These are phyloP conservation scores for Phytophthora pistaciae DNA, from an alignment of 352 stramenopile species.

Conservation along the genomic window DNA sequence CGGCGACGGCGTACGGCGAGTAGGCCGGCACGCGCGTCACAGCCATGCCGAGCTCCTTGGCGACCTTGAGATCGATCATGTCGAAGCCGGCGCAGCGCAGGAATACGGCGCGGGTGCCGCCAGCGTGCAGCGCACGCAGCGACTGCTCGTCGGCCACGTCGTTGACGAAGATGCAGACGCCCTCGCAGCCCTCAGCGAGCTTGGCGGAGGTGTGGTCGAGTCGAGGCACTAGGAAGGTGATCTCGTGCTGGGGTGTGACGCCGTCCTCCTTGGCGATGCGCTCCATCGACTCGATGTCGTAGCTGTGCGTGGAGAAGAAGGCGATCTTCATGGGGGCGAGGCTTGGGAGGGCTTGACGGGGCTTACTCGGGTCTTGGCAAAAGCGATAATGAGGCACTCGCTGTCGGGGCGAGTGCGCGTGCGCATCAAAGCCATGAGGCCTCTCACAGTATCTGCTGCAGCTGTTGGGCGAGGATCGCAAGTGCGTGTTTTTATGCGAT, in stretches of 20 bases:
- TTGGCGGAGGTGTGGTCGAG: conserved; percentile 56
- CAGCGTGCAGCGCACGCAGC: conserved; percentile 54
- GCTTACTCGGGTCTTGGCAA: conserved; percentile 18
- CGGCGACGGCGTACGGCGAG: conserved; percentile 80
- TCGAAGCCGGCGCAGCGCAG: conserved; percentile 85
- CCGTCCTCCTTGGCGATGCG: conserved; percentile 47
- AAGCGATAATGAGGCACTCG: conserved; percentile 23
- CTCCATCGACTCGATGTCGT: conserved; percentile 75
- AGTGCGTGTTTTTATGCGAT: conserved; percentile 27
- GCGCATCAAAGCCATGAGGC: neutral
- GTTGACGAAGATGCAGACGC: conserved; percentile 87
- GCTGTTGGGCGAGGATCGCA: conserved; percentile 8
- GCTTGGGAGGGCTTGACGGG: neutral
- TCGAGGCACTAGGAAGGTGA: conserved; percentile 64
- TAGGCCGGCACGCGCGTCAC: conserved; percentile 78
- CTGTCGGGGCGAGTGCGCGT: neutral
- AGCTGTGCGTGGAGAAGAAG: conserved; percentile 78
- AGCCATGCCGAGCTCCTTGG: conserved; percentile 65
- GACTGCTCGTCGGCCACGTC: conserved; percentile 69
- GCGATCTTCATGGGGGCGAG: conserved; percentile 61
- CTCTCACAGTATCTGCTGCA: neutral
- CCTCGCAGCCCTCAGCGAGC: conserved; percentile 64
- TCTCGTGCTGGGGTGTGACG: conserved; percentile 51
- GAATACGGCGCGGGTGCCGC: conserved; percentile 69
- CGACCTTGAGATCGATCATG: conserved; percentile 74